These are phyloP conservation scores for Alternaria brassicicola DNA, from an alignment of 2,329 filamentous ascomycete genomes.

Conservation along the genomic window DNA sequence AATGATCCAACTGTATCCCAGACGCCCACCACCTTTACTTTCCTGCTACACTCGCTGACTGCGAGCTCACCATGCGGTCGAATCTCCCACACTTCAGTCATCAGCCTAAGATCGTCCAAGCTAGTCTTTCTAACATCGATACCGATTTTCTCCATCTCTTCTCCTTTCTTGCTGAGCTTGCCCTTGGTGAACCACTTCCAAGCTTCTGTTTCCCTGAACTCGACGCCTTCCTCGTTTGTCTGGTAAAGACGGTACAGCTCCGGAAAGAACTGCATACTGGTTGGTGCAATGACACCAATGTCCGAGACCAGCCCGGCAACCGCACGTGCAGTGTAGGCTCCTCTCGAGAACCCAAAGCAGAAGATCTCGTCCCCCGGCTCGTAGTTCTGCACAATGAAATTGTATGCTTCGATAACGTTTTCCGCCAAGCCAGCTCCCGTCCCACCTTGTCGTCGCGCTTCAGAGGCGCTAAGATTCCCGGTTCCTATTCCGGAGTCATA, in stretches of 20 bases:
- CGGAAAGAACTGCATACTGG: conserved; percentile 53
- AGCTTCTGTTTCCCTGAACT: conserved; percentile 34
- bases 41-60: conserved; percentile 29
- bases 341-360: conserved; percentile 55
- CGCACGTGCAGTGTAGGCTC: conserved; percentile 53
- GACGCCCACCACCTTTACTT: conserved; percentile 53
- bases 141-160: conserved; percentile 22
- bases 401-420: conserved; percentile 58
- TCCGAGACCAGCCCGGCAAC: conserved; percentile 53
- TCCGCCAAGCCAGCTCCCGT: conserved; percentile 54
- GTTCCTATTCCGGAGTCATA: conserved; percentile 47
- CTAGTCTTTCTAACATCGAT: conserved; percentile 9
- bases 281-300: conserved; percentile 55
- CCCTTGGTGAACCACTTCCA: conserved; percentile 47
- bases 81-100: conserved; percentile 46
- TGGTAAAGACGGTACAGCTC: conserved; percentile 51
- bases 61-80: conserved; percentile 34
- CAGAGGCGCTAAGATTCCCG: conserved; percentile 35
- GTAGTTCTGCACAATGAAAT: conserved; percentile 59
- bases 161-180: conserved; percentile 35
- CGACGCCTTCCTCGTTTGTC: conserved; percentile 33
- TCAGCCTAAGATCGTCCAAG: conserved; percentile 28
- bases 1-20: conserved; percentile 58
- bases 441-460: conserved; percentile 46
- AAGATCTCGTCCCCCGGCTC: conserved; percentile 56